phyloP scores from a whole-genome alignment of 345 rosid genomes.

The Eucalyptus cloeziana region DNA sequence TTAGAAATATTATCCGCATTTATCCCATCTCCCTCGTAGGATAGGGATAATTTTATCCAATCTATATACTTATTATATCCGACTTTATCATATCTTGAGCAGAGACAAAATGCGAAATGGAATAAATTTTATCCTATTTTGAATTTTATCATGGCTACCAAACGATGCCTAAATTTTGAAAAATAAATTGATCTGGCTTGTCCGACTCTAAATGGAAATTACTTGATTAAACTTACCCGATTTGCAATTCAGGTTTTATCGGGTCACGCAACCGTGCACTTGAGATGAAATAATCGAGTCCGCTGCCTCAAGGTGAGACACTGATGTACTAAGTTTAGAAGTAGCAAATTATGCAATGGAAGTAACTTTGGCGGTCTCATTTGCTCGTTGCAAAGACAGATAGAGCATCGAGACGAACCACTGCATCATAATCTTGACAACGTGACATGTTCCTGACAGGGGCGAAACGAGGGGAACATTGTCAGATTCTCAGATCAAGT shows the following conservation, averaged over 20 bases:
- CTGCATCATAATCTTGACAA: neutral
- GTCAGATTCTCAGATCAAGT: neutral
- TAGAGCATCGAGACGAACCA: neutral
- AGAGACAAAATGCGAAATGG: rapidly evolving
- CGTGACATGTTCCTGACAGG: neutral
- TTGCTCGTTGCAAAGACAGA: neutral
- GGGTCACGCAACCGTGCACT: neutral
- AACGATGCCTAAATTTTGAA: neutral
- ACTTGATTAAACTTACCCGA: neutral
- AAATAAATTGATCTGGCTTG: neutral
- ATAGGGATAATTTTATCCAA: rapidly evolving
- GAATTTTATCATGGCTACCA: no score
- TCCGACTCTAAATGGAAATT: neutral
- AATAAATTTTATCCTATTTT: no score
- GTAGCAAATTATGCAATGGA: neutral
- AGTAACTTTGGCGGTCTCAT: neutral
- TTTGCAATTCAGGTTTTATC: neutral
- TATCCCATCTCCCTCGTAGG: rapidly evolving
- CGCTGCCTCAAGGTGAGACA: neutral
- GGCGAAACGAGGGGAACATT: neutral
- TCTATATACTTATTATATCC: rapidly evolving
- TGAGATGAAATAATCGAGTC: neutral
- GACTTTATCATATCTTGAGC: rapidly evolving
- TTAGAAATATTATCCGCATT: rapidly evolving
- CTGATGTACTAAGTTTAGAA: neutral